Percentiles rank a stretch among this genome's conserved stretches.
Conservation (phyloP, 306 rosid species). For the Erythrophleum fordii region DNA sequence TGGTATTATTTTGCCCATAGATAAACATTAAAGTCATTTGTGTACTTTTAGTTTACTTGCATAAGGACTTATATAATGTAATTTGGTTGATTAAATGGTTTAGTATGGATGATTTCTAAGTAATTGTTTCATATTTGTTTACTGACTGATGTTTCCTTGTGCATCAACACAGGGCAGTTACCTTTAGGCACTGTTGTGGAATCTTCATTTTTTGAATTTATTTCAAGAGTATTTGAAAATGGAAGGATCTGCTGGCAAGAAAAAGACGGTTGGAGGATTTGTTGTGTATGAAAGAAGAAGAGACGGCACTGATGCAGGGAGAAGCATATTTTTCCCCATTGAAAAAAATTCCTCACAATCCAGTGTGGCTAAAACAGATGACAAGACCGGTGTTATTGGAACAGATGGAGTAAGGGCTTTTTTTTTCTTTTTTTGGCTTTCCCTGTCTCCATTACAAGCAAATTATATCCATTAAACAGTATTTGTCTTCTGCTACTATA, state of each 20-base stretch:
- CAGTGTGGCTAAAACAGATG: not conserved
- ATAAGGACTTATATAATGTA: not conserved
- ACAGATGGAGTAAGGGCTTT: not conserved
- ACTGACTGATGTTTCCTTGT: not conserved
- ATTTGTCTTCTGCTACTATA: not conserved
- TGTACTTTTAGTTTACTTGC: not conserved
- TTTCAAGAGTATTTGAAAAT: constrained; percentile 15
- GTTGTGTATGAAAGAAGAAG: not conserved
- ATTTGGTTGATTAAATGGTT: not conserved
- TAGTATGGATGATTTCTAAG: not conserved
- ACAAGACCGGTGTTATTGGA: not conserved
- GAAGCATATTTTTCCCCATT: not conserved
- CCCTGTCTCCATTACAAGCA: not conserved
- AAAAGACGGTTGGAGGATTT: not conserved
- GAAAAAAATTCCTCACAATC: not conserved
- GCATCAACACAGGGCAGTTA: not conserved
- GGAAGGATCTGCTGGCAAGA: not conserved
- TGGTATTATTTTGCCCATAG: not conserved
- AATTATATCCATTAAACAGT: no score
- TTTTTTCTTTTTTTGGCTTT: no score
- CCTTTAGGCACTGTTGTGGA: not conserved
- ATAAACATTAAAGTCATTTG: not conserved
- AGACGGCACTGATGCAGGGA: not conserved
- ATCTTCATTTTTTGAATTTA: not conserved
- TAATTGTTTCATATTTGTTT: not conserved